Evolutionary conservation across 805 yeast species (phyloP).

Genomic region (Hanseniaspora lindneri): DNA sequence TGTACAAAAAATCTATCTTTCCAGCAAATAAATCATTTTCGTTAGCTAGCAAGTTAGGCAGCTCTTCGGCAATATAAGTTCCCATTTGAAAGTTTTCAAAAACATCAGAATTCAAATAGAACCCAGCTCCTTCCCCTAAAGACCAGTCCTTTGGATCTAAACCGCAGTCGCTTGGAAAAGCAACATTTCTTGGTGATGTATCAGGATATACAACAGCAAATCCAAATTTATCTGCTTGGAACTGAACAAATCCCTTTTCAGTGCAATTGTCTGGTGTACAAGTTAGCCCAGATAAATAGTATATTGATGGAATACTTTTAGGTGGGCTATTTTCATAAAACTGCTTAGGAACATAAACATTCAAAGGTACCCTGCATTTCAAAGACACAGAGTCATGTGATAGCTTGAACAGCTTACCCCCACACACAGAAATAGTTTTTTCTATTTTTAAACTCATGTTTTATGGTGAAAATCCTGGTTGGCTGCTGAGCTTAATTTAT

Average conservation of each 20-base stretch:
- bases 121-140: constrained; percentile 92
- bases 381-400: constrained; percentile 59
- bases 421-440: constrained; percentile 36
- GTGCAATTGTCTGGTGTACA: constrained; percentile 89
- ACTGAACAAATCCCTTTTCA: constrained; percentile 82
- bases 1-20: constrained; percentile 46
- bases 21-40: constrained; percentile 28
- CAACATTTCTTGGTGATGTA: constrained; percentile 78
- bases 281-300: constrained; percentile 79
- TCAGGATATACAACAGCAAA: constrained; percentile 89
- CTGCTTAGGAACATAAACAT: constrained; percentile 64
- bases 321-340: constrained; percentile 24
- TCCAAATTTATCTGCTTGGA: constrained; percentile 67
- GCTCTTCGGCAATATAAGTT: constrained; percentile 64
- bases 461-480: no score
- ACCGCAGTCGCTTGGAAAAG: constrained; percentile 55
- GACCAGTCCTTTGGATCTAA: constrained; percentile 54
- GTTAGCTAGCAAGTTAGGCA: constrained; percentile 41
- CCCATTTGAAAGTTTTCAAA: constrained; percentile 73
- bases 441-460: neutral
- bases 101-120: constrained; percentile 73
- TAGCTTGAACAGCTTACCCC: constrained; percentile 66
- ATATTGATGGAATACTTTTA: constrained; percentile 51
- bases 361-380: constrained; percentile 67
- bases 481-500: no score